Conservation (phyloP, 768 basidiomycete species). For the Boletus vinaceobasis region DNA sequence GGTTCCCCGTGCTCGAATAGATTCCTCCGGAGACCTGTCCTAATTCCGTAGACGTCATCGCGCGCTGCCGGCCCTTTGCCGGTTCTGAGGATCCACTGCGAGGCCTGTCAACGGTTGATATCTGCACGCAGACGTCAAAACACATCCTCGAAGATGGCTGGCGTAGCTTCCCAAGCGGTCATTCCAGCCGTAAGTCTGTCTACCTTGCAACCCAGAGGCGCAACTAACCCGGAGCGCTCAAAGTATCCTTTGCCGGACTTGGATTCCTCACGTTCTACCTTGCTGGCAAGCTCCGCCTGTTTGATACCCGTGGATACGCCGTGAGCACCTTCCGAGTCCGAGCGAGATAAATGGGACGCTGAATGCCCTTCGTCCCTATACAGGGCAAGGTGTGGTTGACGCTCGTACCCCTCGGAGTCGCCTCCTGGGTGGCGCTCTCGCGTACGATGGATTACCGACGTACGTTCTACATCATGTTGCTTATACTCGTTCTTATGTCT, state of each 20-base stretch:
- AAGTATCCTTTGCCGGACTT: constrained; percentile 90
- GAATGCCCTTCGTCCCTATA: not conserved
- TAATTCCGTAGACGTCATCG: constrained; percentile 22
- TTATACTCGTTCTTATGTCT: not conserved
- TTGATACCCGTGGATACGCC: constrained; percentile 73
- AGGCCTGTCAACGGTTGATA: constrained; percentile 63
- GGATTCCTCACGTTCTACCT: constrained; percentile 87
- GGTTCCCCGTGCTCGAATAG: not conserved
- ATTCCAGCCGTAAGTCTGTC: constrained; percentile 67
- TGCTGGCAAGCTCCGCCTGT: constrained; percentile 87
- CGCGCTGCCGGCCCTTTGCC: constrained; percentile 56
- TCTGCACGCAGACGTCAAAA: constrained; percentile 72
- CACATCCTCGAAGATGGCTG: constrained; percentile 73
- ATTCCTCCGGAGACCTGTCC: not conserved
- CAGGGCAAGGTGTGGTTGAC: constrained; percentile 81
- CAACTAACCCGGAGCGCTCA: not conserved
- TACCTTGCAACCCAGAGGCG: not conserved
- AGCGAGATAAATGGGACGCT: not conserved
- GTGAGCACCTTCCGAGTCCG: constrained; percentile 35
- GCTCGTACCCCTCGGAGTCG: constrained; percentile 69
- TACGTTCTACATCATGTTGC: constrained; percentile 34
- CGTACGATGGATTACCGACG: constrained; percentile 94
- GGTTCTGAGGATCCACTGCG: constrained; percentile 66
- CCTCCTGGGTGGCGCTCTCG: constrained; percentile 70
- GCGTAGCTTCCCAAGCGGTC: constrained; percentile 89